Evolutionary conservation across 1,284 basidiomycete species (phyloP), one percentile per base, ranked within the genome.

Genomic region (Inonotus obliquus): DNA sequence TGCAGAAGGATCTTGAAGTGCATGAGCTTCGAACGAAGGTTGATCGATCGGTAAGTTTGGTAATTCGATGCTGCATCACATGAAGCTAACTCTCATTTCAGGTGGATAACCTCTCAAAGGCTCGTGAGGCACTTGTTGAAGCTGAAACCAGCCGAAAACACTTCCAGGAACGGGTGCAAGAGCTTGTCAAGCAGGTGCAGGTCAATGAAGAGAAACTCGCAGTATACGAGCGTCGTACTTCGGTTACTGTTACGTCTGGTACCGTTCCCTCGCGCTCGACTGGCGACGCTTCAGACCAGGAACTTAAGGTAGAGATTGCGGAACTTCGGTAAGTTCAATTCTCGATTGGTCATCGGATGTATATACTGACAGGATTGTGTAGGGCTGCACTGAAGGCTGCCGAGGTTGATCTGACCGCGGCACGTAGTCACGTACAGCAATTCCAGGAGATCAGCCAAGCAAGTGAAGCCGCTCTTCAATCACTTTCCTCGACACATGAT

Each of bases 381-480:
- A 93, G 91, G 19, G 84, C 85, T 56, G 78, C 85, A 21, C 76
- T 94, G 49, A 91, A 91, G 74, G 79, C 91, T 2, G 79, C 87
- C 0, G 85, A 93, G 71, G 79, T 90, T 21, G 91, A 94, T 66
- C 79, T 92, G 38, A 77, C 83, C 4, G 77, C 85, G 39, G 86
- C 91, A 2, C 80, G 81, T 56, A 82, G 77, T 54, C 89, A 94
- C 69, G 86, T 89, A 23, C 82, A 89, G 65, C 92, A 94, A 71
- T 94, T 89, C 81, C 83, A 92, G 71, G 85, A 89, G 62, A 92
- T 94, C 68, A 89, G 89, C 62, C 82, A 87, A 68, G 89, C 90
- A 0, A 93, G 84, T 67, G 93, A 95, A 69, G 81, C 81, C 64
- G 91, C 92, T 17, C 77, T 95, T 5, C 79, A 82, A 25, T 82